Percentiles rank a stretch among this genome's conserved stretches.
Evolutionary conservation across 1,139 yeast genomes (phyloP).

Genomic region (Candida labiduridarum): DNA sequence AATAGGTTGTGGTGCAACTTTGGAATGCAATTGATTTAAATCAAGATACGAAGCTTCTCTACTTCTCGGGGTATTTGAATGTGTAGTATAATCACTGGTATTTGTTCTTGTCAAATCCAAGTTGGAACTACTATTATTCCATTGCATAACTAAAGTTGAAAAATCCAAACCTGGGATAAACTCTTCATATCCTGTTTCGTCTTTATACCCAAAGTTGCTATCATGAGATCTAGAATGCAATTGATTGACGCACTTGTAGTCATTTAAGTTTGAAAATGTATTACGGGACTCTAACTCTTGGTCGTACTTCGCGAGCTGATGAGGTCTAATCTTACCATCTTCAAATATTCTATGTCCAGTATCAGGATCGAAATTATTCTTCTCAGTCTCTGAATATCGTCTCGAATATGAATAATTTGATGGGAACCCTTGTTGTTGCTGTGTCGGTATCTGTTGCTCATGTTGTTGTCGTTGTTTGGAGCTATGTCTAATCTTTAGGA

Average conservation of each 20-base stretch:
- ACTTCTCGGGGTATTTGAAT: constrained; percentile 26
- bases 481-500: constrained; percentile 1
- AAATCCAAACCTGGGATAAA: constrained; percentile 69
- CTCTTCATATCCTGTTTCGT: constrained; percentile 56
- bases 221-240: constrained; percentile 38
- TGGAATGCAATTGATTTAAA: constrained; percentile 48
- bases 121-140: constrained; percentile 29
- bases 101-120: constrained; percentile 14
- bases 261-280: background rate
- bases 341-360: constrained; percentile 54
- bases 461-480: constrained; percentile 4
- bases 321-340: constrained; percentile 51
- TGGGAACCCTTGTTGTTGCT: background rate
- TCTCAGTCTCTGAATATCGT: constrained; percentile 59
- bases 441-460: constrained; percentile 1
- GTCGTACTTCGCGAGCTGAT: constrained; percentile 6
- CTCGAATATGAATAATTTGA: constrained; percentile 36
- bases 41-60: constrained; percentile 42
- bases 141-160: constrained; percentile 41
- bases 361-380: constrained; percentile 51
- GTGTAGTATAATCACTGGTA: constrained; percentile 17
- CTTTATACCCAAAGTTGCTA: constrained; percentile 19
- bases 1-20: constrained; percentile 52
- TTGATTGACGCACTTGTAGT: constrained; percentile 4
- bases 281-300: background rate